Conservation (phyloP, 1,284 basidiomycete genomes). For the Cryptococcus neoformans region DNA sequence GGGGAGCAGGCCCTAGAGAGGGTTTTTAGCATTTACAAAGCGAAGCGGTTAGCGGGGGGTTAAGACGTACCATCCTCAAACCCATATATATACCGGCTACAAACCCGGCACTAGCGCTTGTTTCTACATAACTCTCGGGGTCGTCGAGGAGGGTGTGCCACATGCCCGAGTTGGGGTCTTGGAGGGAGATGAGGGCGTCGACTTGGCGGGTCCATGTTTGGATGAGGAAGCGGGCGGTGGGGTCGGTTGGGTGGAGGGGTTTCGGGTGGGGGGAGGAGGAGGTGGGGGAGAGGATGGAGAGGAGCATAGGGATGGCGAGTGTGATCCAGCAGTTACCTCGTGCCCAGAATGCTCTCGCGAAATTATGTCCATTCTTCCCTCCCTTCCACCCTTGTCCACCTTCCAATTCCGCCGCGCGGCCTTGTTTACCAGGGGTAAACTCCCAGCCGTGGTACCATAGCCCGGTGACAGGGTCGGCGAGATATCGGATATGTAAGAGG, state of each 20-base stretch:
- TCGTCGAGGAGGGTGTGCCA: conserved; percentile 65
- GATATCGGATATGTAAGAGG: conserved; percentile 52
- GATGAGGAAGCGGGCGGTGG: conserved; percentile 54
- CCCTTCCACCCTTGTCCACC: conserved; percentile 1
- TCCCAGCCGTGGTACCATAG: conserved; percentile 52
- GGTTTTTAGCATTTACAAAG: not conserved
- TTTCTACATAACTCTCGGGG: conserved; percentile 58
- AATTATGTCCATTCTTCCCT: conserved; percentile 42
- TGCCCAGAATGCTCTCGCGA: conserved; percentile 60
- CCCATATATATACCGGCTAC: conserved; percentile 61
- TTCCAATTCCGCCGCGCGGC: not conserved
- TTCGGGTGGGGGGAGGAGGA: conserved; percentile 28
- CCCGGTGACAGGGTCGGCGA: conserved; percentile 37
- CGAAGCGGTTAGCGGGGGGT: not conserved
- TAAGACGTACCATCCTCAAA: conserved; percentile 49
- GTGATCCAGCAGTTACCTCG: conserved; percentile 66
- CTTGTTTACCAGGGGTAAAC: conserved; percentile 17
- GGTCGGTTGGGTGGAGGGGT: conserved; percentile 11
- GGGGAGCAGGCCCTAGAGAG: conserved; percentile 18
- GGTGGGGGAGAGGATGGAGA: conserved; percentile 52
- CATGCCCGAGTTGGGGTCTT: conserved; percentile 56
- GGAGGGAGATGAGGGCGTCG: conserved; percentile 56
- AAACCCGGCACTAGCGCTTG: conserved; percentile 61
- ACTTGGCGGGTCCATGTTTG: conserved; percentile 57
- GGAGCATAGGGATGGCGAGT: conserved; percentile 61